A percentile compares a stretch with the other conserved stretches of the same genome.
Conservation (phyloP, 2,329 filamentous ascomycete genomes). For the Alternaria longipes region DNA sequence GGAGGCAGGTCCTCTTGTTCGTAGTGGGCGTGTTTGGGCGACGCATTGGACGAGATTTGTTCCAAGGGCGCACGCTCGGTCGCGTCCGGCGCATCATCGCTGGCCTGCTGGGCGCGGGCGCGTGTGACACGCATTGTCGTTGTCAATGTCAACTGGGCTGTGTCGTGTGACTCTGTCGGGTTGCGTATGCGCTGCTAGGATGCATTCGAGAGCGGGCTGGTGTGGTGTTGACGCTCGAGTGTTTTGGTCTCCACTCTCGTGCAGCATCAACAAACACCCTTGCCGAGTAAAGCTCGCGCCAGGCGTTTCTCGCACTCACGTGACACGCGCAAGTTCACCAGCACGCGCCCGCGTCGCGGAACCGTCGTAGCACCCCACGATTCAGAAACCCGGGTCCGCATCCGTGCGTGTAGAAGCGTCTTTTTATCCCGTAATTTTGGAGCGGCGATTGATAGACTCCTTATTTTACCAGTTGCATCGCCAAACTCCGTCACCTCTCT, state of each 20-base stretch:
- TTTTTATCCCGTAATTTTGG: constrained; percentile 5
- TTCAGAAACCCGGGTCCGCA: constrained; percentile 7
- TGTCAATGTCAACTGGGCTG: constrained; percentile 3
- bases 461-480: constrained; percentile 1
- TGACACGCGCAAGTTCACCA: constrained; percentile 21
- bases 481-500: neutral
- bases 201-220: constrained; percentile 25
- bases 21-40: constrained; percentile 26
- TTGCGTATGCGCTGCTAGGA: constrained; percentile 21
- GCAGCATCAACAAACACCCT: constrained; percentile 27
- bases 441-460: constrained; percentile 7
- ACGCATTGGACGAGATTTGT: constrained; percentile 52
- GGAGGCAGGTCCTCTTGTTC: constrained; percentile 31
- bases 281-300: constrained; percentile 20
- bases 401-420: constrained; percentile 13
- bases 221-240: constrained; percentile 28
- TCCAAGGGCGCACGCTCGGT: constrained; percentile 50
- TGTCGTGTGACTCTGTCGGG: constrained; percentile 8
- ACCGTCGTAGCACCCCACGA: constrained; percentile 11
- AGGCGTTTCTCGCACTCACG: constrained; percentile 21
- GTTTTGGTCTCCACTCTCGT: constrained; percentile 9
- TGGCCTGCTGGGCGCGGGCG: constrained; percentile 53
- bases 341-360: constrained; percentile 9
- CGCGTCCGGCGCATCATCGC: constrained; percentile 49
- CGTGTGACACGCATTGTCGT: constrained; percentile 56